These are phyloP conservation scores for Aspergillus texensis DNA, from an alignment of 2,329 filamentous ascomycete species.

Conservation along the genomic window DNA sequence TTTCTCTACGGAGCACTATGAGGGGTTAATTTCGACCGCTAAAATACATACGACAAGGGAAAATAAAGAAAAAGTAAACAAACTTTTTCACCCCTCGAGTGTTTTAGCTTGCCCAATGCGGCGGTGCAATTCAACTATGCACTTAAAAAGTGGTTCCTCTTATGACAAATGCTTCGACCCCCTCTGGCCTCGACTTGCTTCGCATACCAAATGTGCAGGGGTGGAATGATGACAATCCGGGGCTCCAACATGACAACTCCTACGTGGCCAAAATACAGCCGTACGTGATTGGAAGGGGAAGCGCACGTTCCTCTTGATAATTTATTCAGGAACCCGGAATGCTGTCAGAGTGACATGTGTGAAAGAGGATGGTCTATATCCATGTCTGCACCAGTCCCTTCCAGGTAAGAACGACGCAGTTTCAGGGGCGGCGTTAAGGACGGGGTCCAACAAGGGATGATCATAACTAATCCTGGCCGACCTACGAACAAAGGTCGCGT, in stretches of 20 bases:
- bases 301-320: conserved; percentile 2
- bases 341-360: background rate
- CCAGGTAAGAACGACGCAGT: background rate
- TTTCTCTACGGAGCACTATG: background rate
- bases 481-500: background rate
- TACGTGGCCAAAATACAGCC: background rate
- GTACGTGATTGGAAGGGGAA: background rate
- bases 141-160: background rate
- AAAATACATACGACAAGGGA: too few species aligned
- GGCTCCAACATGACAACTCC: background rate
- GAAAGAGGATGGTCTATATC: background rate
- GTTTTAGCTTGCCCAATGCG: conserved; percentile 4
- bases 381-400: conserved; percentile 1
- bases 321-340: background rate
- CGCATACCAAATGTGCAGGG: background rate
- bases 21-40: background rate
- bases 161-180: background rate
- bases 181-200: background rate
- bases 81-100: background rate
- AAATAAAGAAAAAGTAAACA: background rate
- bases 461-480: background rate
- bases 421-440: background rate
- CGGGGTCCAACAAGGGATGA: background rate
- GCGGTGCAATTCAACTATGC: background rate
- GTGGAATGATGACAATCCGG: background rate